Base-by-base conservation (phyloP, 2,329 filamentous ascomycete genomes). In the Spiromastix sp. region DNA sequence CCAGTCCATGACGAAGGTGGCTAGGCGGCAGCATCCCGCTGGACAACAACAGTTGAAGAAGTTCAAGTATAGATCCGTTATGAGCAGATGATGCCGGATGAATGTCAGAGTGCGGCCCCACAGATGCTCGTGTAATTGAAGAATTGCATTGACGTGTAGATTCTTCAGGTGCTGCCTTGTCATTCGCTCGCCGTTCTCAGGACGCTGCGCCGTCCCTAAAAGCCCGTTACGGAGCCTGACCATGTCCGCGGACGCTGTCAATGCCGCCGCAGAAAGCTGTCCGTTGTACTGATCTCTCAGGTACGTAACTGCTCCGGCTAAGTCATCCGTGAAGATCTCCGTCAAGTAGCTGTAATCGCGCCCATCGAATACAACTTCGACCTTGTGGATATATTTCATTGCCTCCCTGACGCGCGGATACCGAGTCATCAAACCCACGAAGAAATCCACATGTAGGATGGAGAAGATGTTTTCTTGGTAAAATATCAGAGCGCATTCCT, bases 101-200 rank as follows among this genome's bases (percentile, higher is more conserved):
- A 48, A 48, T 2, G 39, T 43, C 28, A 49, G 20, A 1, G 44
- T 48, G 4, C 44, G 46, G 11, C 46, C 47, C 44, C 46, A 49
- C 4, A 49, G 41, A 21, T 41, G 40, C 21, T 48, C 41, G 12
- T 40, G 38, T 37, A 49, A 31, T 7, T 43, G 45, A 20, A 40
- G 32, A 30, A 44, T 39, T 11, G 38, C 40, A 7, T 36, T 36
- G 8, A 38, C 33, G 25, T 48, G 47, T 18, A 32, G 11, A 10
- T 13, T 13, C 11, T 17, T 7, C 3, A 32, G 15, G 30, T 18
- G 13, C 4, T 8, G 13, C 8, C 10, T 32, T 16, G 17, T 16
- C 30, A n/a, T 9, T 7, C 10, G 12, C 9, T 29, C 13, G 27
- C 9, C 13, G 27, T 9, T 11, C 9, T n/a, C 13, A 13, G 27